Evolutionary conservation across 169 alveolate species (phyloP).

Genomic region (Plasmodium ovale): DNA sequence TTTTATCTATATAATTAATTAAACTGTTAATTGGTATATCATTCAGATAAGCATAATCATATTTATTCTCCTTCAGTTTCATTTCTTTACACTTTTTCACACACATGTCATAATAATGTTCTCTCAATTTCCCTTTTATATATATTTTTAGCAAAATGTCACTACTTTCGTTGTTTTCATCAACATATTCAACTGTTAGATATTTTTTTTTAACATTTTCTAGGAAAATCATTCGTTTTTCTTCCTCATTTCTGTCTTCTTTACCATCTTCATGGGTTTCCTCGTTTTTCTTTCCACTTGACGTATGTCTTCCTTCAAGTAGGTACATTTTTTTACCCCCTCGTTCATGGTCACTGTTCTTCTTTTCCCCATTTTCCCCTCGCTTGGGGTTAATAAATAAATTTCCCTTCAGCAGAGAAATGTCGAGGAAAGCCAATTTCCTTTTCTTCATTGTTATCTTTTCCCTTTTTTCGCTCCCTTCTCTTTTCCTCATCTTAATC

Average conservation of each 20-base stretch:
- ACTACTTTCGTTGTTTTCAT: slow-evolving; percentile 63
- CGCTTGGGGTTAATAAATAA: too few relatives aligned
- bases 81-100: slow-evolving; percentile 51
- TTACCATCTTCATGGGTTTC: neutral
- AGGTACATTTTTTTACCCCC: neutral
- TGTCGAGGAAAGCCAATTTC: too few relatives aligned
- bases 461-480: too few relatives aligned
- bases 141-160: slow-evolving; percentile 42
- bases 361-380: neutral
- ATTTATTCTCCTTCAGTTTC: slow-evolving; percentile 63
- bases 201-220: slow-evolving; percentile 22
- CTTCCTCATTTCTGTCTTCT: neutral
- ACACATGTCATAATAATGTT: slow-evolving; percentile 54
- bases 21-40: slow-evolving; percentile 68
- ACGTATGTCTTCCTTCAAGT: neutral
- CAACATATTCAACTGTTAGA: slow-evolving; percentile 32
- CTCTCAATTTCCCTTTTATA: slow-evolving; percentile 50
- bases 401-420: too few relatives aligned
- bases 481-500: too few relatives aligned
- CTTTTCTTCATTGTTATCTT: too few relatives aligned
- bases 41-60: slow-evolving; percentile 56
- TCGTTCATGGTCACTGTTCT: neutral
- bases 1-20: slow-evolving; percentile 66
- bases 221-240: neutral
- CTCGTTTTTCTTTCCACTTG: neutral